phyloP scores from a whole-genome alignment of 2,329 filamentous ascomycete genomes.

The Chrysoporthe deuterocubensis region DNA sequence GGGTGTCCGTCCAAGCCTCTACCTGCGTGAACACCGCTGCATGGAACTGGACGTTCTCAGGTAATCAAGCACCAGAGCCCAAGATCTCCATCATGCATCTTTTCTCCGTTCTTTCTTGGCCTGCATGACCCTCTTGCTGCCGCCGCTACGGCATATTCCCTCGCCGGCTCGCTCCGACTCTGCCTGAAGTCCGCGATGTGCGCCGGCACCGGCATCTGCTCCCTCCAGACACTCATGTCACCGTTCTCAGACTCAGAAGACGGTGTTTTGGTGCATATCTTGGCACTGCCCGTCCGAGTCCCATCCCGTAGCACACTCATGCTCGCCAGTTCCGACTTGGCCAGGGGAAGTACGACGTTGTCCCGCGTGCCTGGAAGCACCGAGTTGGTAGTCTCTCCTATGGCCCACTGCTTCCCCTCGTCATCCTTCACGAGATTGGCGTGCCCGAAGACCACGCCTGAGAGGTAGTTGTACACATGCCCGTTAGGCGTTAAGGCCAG shows the following conservation, averaged over 20 bases:
- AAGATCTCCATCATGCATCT: neutral
- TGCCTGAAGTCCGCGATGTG: constrained; percentile 55
- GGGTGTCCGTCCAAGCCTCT: too few species aligned
- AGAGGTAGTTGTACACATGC: constrained; percentile 87
- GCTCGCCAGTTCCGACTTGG: constrained; percentile 71
- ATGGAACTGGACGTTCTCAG: too few species aligned
- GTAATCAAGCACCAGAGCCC: too few species aligned
- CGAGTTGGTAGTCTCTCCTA: constrained; percentile 76
- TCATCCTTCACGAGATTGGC: constrained; percentile 67
- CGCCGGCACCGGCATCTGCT: constrained; percentile 59
- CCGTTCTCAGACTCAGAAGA: constrained; percentile 55
- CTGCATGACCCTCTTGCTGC: constrained; percentile 24
- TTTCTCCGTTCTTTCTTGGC: constrained; percentile 18
- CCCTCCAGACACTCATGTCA: constrained; percentile 54
- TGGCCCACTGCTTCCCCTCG: constrained; percentile 76
- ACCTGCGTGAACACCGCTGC: too few species aligned
- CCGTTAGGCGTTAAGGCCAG: constrained; percentile 77
- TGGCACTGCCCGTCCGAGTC: constrained; percentile 75
- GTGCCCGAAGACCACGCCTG: constrained; percentile 75
- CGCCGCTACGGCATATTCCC: constrained; percentile 34
- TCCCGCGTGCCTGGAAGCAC: constrained; percentile 72
- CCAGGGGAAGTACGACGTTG: constrained; percentile 70
- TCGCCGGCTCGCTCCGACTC: constrained; percentile 40
- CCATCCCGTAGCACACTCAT: constrained; percentile 73
- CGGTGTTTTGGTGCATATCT: constrained; percentile 69